Evolutionary conservation across 2,329 filamentous ascomycete species (phyloP).

Genomic region (Sordariomycetes sp.): DNA sequence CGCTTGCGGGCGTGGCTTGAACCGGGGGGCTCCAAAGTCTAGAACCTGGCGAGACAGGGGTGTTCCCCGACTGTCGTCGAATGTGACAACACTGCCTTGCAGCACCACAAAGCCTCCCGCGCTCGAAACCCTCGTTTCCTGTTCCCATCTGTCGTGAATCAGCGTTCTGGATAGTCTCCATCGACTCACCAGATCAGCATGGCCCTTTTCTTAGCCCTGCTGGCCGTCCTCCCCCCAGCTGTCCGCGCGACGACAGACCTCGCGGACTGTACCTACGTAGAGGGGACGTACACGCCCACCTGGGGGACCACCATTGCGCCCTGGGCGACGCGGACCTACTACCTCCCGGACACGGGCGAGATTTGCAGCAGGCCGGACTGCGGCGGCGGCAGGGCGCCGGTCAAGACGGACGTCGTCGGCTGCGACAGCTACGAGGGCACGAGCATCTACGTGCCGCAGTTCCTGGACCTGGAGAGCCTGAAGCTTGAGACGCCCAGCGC

Average conservation of each 20-base stretch:
- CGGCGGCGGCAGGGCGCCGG: constrained; percentile 56
- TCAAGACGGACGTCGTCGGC: constrained; percentile 54
- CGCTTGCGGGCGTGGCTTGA: too few relatives aligned
- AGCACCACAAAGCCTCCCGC: too few relatives aligned
- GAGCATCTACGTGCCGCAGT: constrained; percentile 41
- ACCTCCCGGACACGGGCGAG: constrained; percentile 54
- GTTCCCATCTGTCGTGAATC: neutral
- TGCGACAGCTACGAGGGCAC: constrained; percentile 48
- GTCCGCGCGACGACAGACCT: constrained; percentile 35
- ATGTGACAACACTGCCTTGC: too few relatives aligned
- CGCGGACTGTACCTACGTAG: constrained; percentile 27
- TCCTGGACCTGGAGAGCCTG: constrained; percentile 25
- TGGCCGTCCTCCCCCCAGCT: constrained; percentile 18
- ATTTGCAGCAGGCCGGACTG: constrained; percentile 57
- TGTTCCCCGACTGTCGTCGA: too few relatives aligned
- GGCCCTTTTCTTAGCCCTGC: too few relatives aligned
- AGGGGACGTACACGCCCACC: neutral
- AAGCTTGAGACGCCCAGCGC: too few relatives aligned
- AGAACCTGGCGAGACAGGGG: too few relatives aligned
- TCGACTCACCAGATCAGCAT: too few relatives aligned
- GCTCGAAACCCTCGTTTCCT: neutral
- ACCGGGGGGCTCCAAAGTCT: too few relatives aligned
- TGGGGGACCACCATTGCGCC: constrained; percentile 14
- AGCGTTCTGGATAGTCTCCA: too few relatives aligned
- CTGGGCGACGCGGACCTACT: constrained; percentile 44